phyloP scores from a whole-genome alignment of 148 eudicot genomes.

The Nyssa sinensis region DNA sequence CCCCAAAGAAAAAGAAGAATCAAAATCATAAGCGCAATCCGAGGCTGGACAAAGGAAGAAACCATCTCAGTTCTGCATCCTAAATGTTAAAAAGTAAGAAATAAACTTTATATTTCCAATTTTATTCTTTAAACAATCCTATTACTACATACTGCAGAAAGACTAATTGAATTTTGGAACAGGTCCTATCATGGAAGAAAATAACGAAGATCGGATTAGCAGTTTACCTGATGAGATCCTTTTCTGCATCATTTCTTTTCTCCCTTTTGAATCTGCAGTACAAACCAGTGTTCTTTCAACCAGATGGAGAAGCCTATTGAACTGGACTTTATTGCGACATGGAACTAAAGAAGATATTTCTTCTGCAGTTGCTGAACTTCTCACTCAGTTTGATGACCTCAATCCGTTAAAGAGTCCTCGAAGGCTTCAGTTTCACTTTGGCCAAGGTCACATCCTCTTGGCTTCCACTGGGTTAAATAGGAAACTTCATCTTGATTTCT shows the following conservation, averaged over 20 bases:
- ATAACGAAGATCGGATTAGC: neutral
- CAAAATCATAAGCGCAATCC: neutral
- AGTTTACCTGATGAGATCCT: slow-evolving; percentile 4
- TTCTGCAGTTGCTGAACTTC: neutral
- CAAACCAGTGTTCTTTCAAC: neutral
- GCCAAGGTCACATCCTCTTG: neutral
- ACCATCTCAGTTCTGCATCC: neutral
- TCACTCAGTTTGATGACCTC: slow-evolving; percentile 4
- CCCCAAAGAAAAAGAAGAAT: neutral
- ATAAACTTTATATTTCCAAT: too few species aligned
- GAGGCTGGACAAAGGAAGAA: neutral
- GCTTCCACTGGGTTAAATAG: slow-evolving; percentile 15
- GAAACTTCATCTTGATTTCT: slow-evolving; percentile 27
- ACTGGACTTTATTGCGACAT: neutral
- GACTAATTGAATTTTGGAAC: neutral
- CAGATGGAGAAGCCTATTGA: neutral
- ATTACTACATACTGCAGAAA: too few species aligned
- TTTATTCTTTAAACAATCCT: too few species aligned
- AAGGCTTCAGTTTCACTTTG: slow-evolving; percentile 16
- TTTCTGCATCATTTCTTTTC: neutral
- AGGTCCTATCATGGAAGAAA: neutral
- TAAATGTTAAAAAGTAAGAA: neutral
- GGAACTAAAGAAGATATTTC: slow-evolving; percentile 9
- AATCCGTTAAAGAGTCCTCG: slow-evolving; percentile 13
- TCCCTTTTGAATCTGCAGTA: neutral